Conservation (phyloP, 208 protist genomes). For the Leishmania lainsoni region DNA sequence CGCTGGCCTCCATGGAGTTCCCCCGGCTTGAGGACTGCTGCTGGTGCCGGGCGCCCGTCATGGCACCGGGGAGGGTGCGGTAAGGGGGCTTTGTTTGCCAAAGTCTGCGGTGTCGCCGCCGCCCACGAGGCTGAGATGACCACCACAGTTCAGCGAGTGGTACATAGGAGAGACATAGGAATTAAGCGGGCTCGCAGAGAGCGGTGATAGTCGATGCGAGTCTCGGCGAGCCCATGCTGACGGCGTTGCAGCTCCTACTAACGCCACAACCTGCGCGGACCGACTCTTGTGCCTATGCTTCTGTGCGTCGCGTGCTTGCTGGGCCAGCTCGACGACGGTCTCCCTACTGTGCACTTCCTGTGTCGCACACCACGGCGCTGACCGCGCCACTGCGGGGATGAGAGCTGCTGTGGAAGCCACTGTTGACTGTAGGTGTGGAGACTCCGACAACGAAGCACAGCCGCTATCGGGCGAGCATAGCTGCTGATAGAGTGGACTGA, state of each 20-base stretch:
- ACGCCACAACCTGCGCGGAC: background rate
- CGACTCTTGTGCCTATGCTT: background rate
- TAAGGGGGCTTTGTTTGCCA: slow-evolving; percentile 2
- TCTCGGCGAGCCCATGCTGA: background rate
- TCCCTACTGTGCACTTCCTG: slow-evolving; percentile 26
- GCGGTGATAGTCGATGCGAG: background rate
- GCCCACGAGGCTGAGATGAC: background rate
- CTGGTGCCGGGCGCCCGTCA: background rate
- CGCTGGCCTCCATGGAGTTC: background rate
- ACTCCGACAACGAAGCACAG: slow-evolving; percentile 5
- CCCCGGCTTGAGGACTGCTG: background rate
- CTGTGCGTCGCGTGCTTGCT: slow-evolving; percentile 13
- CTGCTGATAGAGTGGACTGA: slow-evolving; percentile 2
- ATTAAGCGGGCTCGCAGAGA: background rate
- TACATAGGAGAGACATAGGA: background rate
- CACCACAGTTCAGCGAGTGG: background rate
- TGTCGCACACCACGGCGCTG: slow-evolving; percentile 15
- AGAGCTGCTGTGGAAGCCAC: background rate
- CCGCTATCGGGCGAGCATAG: background rate
- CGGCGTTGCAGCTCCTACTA: background rate
- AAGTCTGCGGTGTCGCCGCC: background rate
- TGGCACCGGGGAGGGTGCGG: background rate
- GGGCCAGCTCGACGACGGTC: slow-evolving; percentile 12
- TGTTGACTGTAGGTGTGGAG: background rate
- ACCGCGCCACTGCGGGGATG: background rate